Base-by-base conservation (phyloP, 495 filamentous ascomycete species). In the Symbiotaphrina buchneri region DNA sequence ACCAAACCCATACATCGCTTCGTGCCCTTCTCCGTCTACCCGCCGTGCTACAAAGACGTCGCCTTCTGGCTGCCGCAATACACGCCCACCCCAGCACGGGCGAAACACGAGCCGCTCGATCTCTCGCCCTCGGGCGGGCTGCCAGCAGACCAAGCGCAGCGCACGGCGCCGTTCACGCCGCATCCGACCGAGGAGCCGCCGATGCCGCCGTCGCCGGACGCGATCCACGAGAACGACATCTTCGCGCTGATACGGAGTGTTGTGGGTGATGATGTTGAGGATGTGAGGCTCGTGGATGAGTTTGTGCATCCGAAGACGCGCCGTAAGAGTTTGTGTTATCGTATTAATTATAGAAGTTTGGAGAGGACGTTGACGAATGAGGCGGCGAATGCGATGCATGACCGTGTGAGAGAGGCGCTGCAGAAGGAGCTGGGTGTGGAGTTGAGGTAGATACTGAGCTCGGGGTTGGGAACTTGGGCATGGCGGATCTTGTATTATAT, bases 201-300 rank as follows among this genome's bases (percentile, higher is more conserved):
- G 6, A 28, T 19, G 11, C 18, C 34, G 1, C 4, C 34, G 21
- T 13, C 33, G 24, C 27, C 27, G n/a, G 24, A 18, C 14, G 43
- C 25, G 1, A 78, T 91, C 39, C 83, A 93, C 44, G 84, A 85
- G 52, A 95, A 97, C 49, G 90, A 97, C 53, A 54, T 97, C 24
- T 94, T 94, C 85, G 87, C 95, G 55, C 59, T 91, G 30, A 73
- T 93, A 8, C 63, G 87, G 25, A 67, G 68, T 16, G 63, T 79
- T 18, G 78, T 65, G 6, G 83, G 81, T 10, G 75, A 92, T 47
- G 45, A 68, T 22, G 81, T 87, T 11, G 87, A 95, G 54, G 77
- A 90, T 45, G 87, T 93, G 40, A 60, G 49, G 35, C 52, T 90
- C 18, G 59, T 71, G 30, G 87, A 97, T 54, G 62, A 79, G 39